phyloP scores from a whole-genome alignment of 2,329 filamentous ascomycete species.

The Orbilia blumenaviensis region DNA sequence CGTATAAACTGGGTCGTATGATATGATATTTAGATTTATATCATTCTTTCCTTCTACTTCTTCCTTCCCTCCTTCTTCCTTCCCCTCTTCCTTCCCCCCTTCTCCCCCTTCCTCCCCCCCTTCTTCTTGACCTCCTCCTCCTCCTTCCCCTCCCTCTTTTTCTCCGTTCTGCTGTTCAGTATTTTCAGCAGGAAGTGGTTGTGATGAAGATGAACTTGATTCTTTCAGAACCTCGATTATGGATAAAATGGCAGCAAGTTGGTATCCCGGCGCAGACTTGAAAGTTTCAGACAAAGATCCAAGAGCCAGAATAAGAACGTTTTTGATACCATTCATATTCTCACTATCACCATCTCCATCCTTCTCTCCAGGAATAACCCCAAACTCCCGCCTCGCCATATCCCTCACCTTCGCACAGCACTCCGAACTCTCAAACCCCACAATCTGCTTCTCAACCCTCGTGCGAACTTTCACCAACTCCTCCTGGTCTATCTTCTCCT shows the following conservation, averaged over 20 bases:
- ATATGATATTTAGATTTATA: not conserved
- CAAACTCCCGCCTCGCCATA: not conserved
- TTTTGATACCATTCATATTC: not conserved
- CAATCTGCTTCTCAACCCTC: conserved; percentile 33
- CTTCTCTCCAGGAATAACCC: not conserved
- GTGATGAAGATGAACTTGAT: not conserved
- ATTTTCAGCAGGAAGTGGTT: not conserved
- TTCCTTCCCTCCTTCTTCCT: not conserved
- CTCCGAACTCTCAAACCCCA: conserved; percentile 6
- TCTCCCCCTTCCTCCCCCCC: not conserved
- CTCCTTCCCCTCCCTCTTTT: not conserved
- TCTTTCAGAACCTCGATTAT: conserved; percentile 29
- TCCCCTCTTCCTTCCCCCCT: not conserved
- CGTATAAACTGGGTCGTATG: conserved; percentile 47
- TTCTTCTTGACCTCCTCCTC: not conserved
- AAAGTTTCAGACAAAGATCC: conserved; percentile 40
- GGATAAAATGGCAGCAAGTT: conserved; percentile 31
- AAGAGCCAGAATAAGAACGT: conserved; percentile 38
- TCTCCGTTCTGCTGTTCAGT: not conserved
- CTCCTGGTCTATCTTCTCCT: not conserved
- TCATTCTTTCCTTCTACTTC: not conserved
- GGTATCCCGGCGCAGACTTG: conserved; percentile 22
- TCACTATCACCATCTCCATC: not conserved
- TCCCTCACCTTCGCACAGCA: conserved; percentile 25
- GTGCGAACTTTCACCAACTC: conserved; percentile 18